A percentile compares a stretch with the other conserved stretches of the same genome.
Conservation (phyloP, 768 basidiomycete genomes). For the Phanerochaete sordida region DNA sequence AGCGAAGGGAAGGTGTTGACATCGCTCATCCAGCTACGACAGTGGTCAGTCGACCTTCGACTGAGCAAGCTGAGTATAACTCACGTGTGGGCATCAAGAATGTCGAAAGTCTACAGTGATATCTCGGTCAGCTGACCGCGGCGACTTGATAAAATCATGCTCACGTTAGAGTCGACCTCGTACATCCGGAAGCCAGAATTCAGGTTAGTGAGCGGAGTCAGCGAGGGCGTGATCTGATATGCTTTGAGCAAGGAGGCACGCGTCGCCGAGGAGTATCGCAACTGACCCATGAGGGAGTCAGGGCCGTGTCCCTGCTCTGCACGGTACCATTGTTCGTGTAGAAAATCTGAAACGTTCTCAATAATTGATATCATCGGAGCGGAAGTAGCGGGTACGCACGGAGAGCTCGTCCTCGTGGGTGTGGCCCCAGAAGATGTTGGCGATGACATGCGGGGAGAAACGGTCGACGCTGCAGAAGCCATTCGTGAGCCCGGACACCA, state of each 20-base stretch:
- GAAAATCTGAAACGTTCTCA: conserved; percentile 42
- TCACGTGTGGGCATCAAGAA: conserved; percentile 76
- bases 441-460: conserved; percentile 76
- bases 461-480: conserved; percentile 54
- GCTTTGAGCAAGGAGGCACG: background rate
- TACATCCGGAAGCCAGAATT: conserved; percentile 77
- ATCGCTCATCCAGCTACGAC: conserved; percentile 57
- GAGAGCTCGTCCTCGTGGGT: conserved; percentile 72
- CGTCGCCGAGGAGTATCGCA: background rate
- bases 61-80: conserved; percentile 19
- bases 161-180: conserved; percentile 65
- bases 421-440: conserved; percentile 82
- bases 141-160: conserved; percentile 17
- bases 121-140: background rate
- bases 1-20: conserved; percentile 57
- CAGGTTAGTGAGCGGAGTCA: conserved; percentile 67
- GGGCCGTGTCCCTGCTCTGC: conserved; percentile 54
- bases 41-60: background rate
- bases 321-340: conserved; percentile 69
- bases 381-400: conserved; percentile 29
- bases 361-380: background rate
- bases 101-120: conserved; percentile 61
- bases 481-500: background rate
- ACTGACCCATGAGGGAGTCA: conserved; percentile 48
- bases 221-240: conserved; percentile 58